Conservation (phyloP, 2,329 filamentous ascomycete species). For the Neofusicoccum cordaticola region DNA sequence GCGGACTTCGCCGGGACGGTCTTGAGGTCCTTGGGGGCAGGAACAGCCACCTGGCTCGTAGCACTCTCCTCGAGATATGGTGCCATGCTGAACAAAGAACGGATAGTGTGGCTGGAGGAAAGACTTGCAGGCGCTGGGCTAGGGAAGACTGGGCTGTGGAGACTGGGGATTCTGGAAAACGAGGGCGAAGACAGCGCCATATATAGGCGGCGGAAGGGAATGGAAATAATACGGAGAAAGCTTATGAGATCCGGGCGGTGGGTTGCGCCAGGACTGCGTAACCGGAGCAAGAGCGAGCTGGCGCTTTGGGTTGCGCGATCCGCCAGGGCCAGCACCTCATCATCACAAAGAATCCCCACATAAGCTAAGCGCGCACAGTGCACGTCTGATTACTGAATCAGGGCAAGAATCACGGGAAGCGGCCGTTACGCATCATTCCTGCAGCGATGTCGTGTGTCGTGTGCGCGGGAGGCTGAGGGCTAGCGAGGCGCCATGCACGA, state of each 20-base stretch:
- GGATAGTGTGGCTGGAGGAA: neutral
- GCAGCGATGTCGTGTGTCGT: conserved; percentile 3
- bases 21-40: conserved; percentile 6
- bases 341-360: conserved; percentile 17
- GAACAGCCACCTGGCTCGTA: neutral
- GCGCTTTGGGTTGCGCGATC: conserved; percentile 17
- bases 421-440: conserved; percentile 10
- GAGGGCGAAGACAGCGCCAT: neutral
- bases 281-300: neutral
- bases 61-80: conserved; percentile 9
- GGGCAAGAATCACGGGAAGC: conserved; percentile 2
- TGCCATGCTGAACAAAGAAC: conserved; percentile 15
- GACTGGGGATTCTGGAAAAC: conserved; percentile 6
- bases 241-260: neutral
- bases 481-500: neutral
- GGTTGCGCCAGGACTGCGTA: neutral
- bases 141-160: neutral
- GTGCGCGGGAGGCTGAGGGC: neutral
- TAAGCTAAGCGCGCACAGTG: conserved; percentile 12
- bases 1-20: conserved; percentile 23
- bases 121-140: neutral
- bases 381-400: conserved; percentile 10
- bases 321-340: conserved; percentile 16
- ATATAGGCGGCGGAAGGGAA: neutral
- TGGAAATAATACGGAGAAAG: neutral